These are phyloP conservation scores for Pelargonium citronellum DNA, from an alignment of 441 rosid species.

Conservation along the genomic window DNA sequence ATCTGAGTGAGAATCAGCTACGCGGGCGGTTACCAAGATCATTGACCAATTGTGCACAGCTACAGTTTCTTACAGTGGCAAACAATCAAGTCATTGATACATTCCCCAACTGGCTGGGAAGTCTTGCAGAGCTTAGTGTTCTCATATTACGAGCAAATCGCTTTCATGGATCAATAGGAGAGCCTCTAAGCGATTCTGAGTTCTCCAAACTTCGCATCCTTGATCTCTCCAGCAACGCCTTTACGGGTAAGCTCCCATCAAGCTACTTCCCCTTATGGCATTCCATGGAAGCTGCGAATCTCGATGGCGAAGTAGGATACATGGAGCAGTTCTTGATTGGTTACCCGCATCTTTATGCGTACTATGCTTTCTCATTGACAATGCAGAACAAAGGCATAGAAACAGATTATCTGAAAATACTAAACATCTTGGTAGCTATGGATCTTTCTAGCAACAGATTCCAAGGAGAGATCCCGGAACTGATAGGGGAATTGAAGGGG, in stretches of 20 bases:
- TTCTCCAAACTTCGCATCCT: neutral
- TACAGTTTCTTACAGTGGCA: constrained; percentile 14
- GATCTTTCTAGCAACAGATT: neutral
- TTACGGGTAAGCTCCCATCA: constrained; percentile 4
- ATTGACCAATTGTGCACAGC: constrained; percentile 14
- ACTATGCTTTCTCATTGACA: neutral
- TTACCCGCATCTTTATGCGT: neutral
- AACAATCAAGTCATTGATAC: constrained; percentile 4
- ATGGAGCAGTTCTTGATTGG: neutral
- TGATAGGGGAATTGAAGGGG: neutral
- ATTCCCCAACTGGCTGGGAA: constrained; percentile 17
- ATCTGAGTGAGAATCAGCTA: constrained; percentile 20
- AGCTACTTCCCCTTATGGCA: neutral
- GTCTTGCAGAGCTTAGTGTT: neutral
- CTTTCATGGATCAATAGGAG: neutral
- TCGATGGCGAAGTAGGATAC: neutral
- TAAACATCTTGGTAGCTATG: neutral
- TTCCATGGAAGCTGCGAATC: neutral
- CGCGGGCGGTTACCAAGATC: constrained; percentile 19
- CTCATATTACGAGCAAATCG: neutral
- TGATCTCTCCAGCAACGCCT: neutral
- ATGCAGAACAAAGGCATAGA: constrained; percentile 6
- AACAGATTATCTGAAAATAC: neutral
- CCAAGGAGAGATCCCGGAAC: neutral
- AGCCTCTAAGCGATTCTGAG: neutral